phyloP scores from a whole-genome alignment of 306 rosid genomes.

The Cucumis melo region DNA sequence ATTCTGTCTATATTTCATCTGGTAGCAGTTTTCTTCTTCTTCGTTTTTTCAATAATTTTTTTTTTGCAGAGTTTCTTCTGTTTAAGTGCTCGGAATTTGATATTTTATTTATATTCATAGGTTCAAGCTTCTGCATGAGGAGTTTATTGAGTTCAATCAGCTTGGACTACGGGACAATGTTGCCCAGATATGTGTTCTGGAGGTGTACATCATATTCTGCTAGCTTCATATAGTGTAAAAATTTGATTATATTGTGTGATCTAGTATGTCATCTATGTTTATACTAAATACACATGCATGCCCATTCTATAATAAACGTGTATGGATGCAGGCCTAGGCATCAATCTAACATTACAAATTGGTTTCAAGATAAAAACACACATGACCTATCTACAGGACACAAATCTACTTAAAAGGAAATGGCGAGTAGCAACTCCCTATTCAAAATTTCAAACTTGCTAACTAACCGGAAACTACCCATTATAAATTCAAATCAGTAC shows the following conservation, averaged over 20 bases:
- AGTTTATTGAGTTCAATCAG: conserved; percentile 65
- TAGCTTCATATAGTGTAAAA: not conserved
- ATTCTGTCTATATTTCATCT: not conserved
- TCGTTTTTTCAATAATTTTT: too few species aligned
- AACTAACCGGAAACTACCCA: not conserved
- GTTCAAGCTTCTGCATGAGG: conserved; percentile 72
- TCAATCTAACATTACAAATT: not conserved
- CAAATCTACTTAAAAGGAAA: not conserved
- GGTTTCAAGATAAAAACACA: not conserved
- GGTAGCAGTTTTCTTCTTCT: not conserved
- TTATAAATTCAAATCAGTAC: not conserved
- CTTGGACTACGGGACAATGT: conserved; percentile 95
- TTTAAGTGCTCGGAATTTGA: not conserved
- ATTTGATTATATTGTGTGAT: not conserved
- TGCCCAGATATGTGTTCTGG: conserved; percentile 80
- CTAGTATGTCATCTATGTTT: not conserved
- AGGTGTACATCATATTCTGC: conserved; percentile 32
- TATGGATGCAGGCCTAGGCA: not conserved
- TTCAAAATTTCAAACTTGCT: not conserved
- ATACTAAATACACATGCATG: not conserved
- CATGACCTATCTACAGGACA: not conserved
- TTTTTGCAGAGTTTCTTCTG: not conserved
- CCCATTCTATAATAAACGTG: not conserved
- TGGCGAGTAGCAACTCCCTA: not conserved
- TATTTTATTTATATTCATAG: conserved; percentile 20